Evolutionary conservation across 257 asterid species (phyloP).

Genomic region (Henckelia pumila): DNA sequence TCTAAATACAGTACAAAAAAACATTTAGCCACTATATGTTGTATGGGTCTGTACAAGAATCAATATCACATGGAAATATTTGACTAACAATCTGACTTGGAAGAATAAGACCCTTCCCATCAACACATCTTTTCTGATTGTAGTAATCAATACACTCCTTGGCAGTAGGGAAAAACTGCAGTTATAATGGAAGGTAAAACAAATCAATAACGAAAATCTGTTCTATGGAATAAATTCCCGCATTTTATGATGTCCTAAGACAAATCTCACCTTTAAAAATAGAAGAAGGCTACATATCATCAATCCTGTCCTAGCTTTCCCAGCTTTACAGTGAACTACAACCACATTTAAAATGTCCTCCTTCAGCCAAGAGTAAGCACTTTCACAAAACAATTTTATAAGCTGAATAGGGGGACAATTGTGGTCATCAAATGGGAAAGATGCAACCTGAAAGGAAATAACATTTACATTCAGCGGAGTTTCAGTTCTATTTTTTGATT

Average conservation of each 20-base stretch:
- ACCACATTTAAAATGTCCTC: constrained; percentile 92
- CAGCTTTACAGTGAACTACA: constrained; percentile 99
- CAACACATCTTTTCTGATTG: constrained; percentile 88
- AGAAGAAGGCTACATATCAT: constrained; percentile 97
- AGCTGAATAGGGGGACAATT: constrained; percentile 96
- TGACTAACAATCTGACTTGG: constrained; percentile 95
- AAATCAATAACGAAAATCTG: constrained; percentile 23
- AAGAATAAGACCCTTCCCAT: constrained; percentile 89
- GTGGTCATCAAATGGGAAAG: constrained; percentile 97
- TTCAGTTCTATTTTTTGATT: constrained; percentile 1
- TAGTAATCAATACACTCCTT: constrained; percentile 91
- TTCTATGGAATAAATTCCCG: constrained; percentile 20
- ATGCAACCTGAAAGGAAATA: constrained; percentile 74
- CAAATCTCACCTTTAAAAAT: constrained; percentile 71
- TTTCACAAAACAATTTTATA: constrained; percentile 77
- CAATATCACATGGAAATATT: constrained; percentile 20
- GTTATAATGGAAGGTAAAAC: constrained; percentile 23
- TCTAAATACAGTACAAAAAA: constrained; percentile 44
- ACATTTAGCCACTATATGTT: constrained; percentile 27
- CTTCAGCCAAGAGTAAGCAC: constrained; percentile 98
- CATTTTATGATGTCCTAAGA: constrained; percentile 21
- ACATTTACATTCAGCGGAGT: constrained; percentile 14
- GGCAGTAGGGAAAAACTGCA: constrained; percentile 92
- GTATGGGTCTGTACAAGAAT: constrained; percentile 16
- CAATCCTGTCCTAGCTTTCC: constrained; percentile 96